phyloP scores from a whole-genome alignment of 805 yeast genomes.

The Kodamaea laetipori region DNA sequence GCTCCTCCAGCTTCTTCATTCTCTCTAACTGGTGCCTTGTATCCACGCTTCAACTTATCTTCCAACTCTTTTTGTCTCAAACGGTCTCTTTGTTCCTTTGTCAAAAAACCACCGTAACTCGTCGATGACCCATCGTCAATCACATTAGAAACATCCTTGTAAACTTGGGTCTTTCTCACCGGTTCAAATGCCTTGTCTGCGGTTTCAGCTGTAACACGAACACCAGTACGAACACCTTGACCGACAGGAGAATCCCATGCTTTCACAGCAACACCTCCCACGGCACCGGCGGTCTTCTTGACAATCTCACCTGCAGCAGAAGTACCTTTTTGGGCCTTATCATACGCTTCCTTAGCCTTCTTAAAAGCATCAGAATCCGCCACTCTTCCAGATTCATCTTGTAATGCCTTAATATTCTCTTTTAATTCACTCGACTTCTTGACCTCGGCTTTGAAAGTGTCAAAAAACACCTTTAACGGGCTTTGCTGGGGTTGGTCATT shows the following conservation, averaged over 20 bases:
- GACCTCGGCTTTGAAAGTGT: conserved; percentile 90
- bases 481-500: conserved; percentile 49
- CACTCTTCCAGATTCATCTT: conserved; percentile 92
- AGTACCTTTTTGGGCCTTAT: conserved; percentile 71
- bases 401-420: conserved; percentile 89
- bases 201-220: conserved; percentile 76
- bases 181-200: conserved; percentile 93
- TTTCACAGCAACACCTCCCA: conserved; percentile 83
- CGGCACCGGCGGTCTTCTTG: conserved; percentile 88
- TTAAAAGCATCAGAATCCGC: conserved; percentile 94
- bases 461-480: conserved; percentile 90
- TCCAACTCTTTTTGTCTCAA: conserved; percentile 60
- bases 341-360: conserved; percentile 89
- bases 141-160: conserved; percentile 83
- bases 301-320: conserved; percentile 74
- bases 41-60: conserved; percentile 58
- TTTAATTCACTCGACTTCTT: conserved; percentile 86
- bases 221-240: conserved; percentile 82
- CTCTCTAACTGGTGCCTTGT: conserved; percentile 68
- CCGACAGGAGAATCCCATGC: conserved; percentile 98
- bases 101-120: conserved; percentile 89
- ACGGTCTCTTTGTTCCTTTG: conserved; percentile 74
- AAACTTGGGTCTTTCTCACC: conserved; percentile 84
- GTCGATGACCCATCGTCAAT: conserved; percentile 90
- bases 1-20: conserved; percentile 83